These are phyloP conservation scores for Fraxinus quadrangulata DNA, from an alignment of 257 asterid genomes.

Conservation along the genomic window DNA sequence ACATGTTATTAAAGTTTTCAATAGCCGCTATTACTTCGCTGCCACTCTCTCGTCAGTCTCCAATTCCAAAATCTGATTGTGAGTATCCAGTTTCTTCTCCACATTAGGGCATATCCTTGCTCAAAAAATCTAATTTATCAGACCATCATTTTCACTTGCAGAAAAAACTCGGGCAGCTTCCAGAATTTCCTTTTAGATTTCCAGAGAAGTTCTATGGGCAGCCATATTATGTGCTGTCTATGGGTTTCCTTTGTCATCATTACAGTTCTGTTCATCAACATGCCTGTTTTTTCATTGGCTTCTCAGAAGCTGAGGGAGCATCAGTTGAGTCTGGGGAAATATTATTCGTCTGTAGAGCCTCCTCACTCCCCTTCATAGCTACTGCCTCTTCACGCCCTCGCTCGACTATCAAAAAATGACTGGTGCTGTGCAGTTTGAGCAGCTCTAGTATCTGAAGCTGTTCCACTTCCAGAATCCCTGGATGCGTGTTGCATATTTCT, in stretches of 20 bases:
- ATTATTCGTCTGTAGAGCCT: not conserved
- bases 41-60: not conserved
- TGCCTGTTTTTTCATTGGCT: conserved; percentile 46
- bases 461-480: conserved; percentile 22
- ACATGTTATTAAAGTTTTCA: not conserved
- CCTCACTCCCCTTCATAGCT: conserved; percentile 14
- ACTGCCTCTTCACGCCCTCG: conserved; percentile 29
- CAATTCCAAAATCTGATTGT: not conserved
- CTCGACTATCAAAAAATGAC: conserved; percentile 27
- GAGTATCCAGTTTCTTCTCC: conserved; percentile 14
- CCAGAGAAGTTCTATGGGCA: conserved; percentile 25
- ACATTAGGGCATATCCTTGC: not conserved
- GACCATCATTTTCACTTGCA: conserved; percentile 16
- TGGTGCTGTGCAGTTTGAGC: conserved; percentile 21
- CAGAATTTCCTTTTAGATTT: conserved; percentile 18
- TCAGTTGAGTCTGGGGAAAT: conserved; percentile 22
- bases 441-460: conserved; percentile 19
- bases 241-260: conserved; percentile 23
- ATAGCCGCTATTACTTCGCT: not conserved
- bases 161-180: conserved; percentile 24
- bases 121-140: not conserved
- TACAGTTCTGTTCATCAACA: conserved; percentile 21
- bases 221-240: conserved; percentile 24
- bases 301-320: conserved; percentile 36
- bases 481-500: not conserved